Base-by-base conservation (phyloP, 2,329 filamentous ascomycete genomes). In the Calonectria crousiana region DNA sequence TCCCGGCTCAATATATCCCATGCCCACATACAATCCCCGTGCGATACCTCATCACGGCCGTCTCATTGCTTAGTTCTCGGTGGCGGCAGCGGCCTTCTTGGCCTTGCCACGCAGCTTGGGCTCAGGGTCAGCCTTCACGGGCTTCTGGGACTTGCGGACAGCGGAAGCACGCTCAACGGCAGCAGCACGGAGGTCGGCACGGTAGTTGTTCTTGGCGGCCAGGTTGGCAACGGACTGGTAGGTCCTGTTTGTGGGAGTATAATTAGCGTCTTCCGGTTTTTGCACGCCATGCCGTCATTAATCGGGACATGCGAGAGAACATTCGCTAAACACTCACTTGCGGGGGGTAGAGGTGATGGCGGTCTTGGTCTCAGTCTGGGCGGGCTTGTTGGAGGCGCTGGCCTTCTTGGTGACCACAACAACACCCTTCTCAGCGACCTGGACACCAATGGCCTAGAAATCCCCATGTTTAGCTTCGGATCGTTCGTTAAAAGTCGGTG, bases 91-190 rank as follows among this genome's bases (percentile, higher is more conserved):
- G 79, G 93, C 93, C 90, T 94, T 93, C 89, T 91, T 91, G 83
- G 94, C 95, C 90, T 90, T 90, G 82, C 96, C 95, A 84, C 95
- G 92, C 82, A 90, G 89, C 92, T 98, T 97, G 84, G 87, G 85
- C 88, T 93, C 92, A 82, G 92, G 92, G 78, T 89, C 87, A 76
- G 93, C 90, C 93, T 97, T 97, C 88, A 93, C 92, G 81, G 93
- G 88, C 85, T 90, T 91, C 92, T 97, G 94, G 82, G 94, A 92
- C 84, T 90, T 90, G 87, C 93, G 94, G 89, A 98, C 91, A 83
- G 95, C 95, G 83, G 93, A 95, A 84, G 94, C 95, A 84, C 97
- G 95, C 87, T 95, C 90, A 83, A 98, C 93, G 82, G 96, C 96
- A 83, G 90, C 90, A 83, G 91, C 88, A 81, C 93, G 93, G 87